Conservation (phyloP, 345 rosid genomes). For the Erodium maritimum region DNA sequence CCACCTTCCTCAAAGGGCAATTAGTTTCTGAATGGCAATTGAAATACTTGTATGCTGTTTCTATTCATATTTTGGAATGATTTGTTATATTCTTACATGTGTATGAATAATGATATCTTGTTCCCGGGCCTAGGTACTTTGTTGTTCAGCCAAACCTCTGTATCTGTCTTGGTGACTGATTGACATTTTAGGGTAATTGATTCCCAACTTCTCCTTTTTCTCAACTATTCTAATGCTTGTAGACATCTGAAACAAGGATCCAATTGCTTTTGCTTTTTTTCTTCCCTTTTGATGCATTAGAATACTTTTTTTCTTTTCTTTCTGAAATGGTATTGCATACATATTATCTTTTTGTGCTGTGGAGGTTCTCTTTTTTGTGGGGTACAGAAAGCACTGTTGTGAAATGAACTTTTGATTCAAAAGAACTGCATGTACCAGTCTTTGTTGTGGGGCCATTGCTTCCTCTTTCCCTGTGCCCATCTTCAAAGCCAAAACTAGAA, state of each 20-base stretch:
- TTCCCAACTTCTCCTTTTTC: not conserved
- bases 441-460: not conserved
- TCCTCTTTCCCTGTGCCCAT: not conserved
- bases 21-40: not conserved
- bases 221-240: not conserved
- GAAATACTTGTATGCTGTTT: not conserved
- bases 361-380: not conserved
- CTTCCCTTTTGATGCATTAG: not conserved
- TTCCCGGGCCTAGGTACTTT: too few species aligned
- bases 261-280: not conserved
- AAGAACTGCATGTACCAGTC: not conserved
- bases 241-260: not conserved
- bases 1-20: conserved; percentile 4
- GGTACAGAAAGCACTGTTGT: not conserved
- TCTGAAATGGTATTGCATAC: not conserved
- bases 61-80: not conserved
- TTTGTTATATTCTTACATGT: not conserved
- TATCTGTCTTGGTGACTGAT: not conserved
- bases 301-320: not conserved
- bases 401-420: not conserved
- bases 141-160: too few species aligned
- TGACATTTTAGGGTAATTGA: not conserved
- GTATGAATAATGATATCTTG: not conserved
- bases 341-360: not conserved
- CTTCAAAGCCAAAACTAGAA: not conserved